Conservation (phyloP, 306 rosid genomes). For the cucumber (Cucumis sativus) region Cucumber_9930_V3 NC_026659.2:25222501-25223000, state of each 20-base stretch:
- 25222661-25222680: background rate
- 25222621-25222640: background rate
- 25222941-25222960: too few species aligned
- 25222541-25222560: background rate
- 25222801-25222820: too few species aligned
- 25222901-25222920: too few species aligned
- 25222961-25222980: too few species aligned
- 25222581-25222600: background rate
- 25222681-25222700: background rate
- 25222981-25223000: too few species aligned
- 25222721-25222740: background rate
- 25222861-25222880: too few species aligned
- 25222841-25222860: too few species aligned
- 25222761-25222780: background rate
- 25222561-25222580: background rate
- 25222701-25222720: background rate
- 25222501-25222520: background rate
- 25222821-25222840: too few species aligned
- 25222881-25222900: too few species aligned
- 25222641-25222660: background rate
- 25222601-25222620: slow-evolving; percentile 5
- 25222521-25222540: too few species aligned
- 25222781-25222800: too few species aligned
- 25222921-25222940: too few species aligned
- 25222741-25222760: background rate